Percentiles rank a stretch among this genome's conserved stretches.
These are phyloP conservation scores for Calophaca sinica DNA, from an alignment of 306 rosid genomes.

Conservation along the genomic window DNA sequence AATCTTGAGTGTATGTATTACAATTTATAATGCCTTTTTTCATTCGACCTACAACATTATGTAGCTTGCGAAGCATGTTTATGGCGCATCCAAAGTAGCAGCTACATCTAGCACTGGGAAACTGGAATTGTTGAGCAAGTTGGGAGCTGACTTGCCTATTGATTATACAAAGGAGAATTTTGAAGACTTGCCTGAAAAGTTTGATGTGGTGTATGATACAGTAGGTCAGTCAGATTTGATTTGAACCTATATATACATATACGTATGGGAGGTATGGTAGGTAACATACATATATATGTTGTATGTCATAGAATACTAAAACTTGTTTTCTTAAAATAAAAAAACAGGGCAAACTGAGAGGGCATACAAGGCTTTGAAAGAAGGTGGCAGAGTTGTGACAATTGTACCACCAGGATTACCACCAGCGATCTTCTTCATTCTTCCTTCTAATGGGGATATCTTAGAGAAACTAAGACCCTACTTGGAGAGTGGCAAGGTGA, in stretches of 20 bases:
- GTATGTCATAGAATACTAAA: background rate
- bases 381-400: conserved; percentile 31
- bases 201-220: conserved; percentile 26
- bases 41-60: too few relatives aligned
- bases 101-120: background rate
- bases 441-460: background rate
- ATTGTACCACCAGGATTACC: conserved; percentile 32
- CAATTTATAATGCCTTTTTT: too few relatives aligned
- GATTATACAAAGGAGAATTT: conserved; percentile 33
- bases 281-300: background rate
- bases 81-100: too few relatives aligned
- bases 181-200: conserved; percentile 20
- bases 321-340: background rate
- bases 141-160: conserved; percentile 29
- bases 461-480: conserved; percentile 32
- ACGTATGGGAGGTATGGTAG: background rate
- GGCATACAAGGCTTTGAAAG: conserved; percentile 29
- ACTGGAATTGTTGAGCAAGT: conserved; percentile 10
- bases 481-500: conserved; percentile 36
- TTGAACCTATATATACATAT: background rate
- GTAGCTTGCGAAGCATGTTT: too few relatives aligned
- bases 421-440: conserved; percentile 1
- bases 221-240: conserved; percentile 11
- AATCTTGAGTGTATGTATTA: too few relatives aligned
- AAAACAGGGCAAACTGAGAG: conserved; percentile 20